Evolutionary conservation across 1,139 yeast species (phyloP), one percentile per base, ranked within the genome.

Genomic region (Geotrichum bryndzae): DNA sequence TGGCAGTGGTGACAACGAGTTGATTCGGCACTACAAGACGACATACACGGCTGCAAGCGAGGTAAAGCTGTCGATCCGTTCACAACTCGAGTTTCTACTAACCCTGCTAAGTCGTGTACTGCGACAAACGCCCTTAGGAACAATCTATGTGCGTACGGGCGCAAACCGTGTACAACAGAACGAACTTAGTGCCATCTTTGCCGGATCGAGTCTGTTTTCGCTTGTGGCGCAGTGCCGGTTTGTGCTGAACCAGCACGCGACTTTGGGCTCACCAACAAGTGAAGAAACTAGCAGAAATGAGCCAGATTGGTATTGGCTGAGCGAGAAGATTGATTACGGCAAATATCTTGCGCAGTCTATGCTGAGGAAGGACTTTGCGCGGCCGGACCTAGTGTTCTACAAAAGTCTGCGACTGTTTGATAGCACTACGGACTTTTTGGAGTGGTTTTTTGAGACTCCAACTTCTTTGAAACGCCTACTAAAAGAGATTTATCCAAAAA

Each of bases 191-290:
- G 56, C 57, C 7, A 31, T 59, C 2, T 56, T 55, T 52, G 61
- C 53, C 15, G 61, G 61, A 22, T 59, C 61, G 18, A 55, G 55
- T n/a, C 18, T 59, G 15, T 59, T 51, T 31, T 55, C 61, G 33
- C 25, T 53, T 11, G 52, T 56, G 15, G 31, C 56, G 10, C 56
- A 59, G 46, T 22, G 56, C 27, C 27, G 46, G 13, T 48, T 51
- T 29, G 31, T 56, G 1, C 56, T 59, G 4, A 10, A 11, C 31
- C 61, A 55, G 29, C 61, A 59, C 27, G 33, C 35, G 22, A 7
- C 23, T 7, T n/a, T 41, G 23, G 48, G 6, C 11, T 10, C 48
- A 5, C 6, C 48, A 41, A 23, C n/a, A 15, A 8, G 18, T 41
- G 23, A 41, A 41, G 8, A n/a, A 41, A 18, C 18, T 2, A 27